A percentile compares a stretch with the other conserved stretches of the same genome.
Evolutionary conservation across 257 asterid species (phyloP).

Genomic region (Rubia yunnanensis): DNA sequence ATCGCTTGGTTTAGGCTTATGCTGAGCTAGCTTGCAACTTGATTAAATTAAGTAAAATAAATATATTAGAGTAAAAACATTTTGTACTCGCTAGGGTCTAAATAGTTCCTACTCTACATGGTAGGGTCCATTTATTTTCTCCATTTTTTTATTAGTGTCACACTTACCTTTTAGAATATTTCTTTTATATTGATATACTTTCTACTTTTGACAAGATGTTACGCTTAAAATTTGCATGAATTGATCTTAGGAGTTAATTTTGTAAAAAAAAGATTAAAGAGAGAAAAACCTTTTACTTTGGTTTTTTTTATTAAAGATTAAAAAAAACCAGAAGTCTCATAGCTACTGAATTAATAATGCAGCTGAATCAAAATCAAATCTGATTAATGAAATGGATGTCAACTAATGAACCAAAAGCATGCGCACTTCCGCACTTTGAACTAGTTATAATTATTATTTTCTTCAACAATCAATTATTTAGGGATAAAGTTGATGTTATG

Average conservation of each 20-base stretch:
- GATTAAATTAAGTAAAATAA: background rate
- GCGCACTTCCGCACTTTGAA: background rate
- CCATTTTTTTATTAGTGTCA: too few species aligned
- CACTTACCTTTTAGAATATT: too few species aligned
- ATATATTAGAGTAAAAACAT: background rate
- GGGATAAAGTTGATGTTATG: background rate
- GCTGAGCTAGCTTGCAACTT: background rate
- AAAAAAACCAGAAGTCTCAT: background rate
- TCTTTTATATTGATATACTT: too few species aligned
- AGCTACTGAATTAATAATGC: background rate
- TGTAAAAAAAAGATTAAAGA: background rate
- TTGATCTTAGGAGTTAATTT: background rate
- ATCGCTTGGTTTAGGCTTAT: background rate
- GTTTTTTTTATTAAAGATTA: too few species aligned
- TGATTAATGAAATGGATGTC: background rate
- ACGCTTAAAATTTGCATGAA: background rate
- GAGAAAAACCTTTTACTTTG: background rate
- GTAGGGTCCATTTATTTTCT: background rate
- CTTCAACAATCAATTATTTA: background rate
- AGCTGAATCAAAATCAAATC: background rate
- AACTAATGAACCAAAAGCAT: background rate
- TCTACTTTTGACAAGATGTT: background rate
- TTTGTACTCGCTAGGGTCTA: background rate
- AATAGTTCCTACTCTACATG: background rate
- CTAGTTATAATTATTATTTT: background rate